Base-by-base conservation (phyloP, 768 basidiomycete genomes). In the Porpolomopsis calyptriformis region DNA sequence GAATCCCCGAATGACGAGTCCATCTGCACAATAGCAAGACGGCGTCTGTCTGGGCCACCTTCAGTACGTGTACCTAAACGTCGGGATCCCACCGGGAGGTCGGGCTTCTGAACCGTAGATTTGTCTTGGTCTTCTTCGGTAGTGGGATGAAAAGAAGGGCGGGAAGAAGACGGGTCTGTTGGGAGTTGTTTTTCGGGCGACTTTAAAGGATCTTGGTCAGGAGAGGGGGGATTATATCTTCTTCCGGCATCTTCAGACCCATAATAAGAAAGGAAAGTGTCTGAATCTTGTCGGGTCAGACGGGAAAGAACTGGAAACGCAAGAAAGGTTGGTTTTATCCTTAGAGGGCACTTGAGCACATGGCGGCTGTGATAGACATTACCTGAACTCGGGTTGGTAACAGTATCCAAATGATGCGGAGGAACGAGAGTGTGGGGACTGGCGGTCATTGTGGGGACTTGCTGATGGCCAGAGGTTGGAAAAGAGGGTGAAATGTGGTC, bases 21-120 rank as follows among this genome's bases (percentile, higher is more conserved):
- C 70, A 78, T 68, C 61, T 82, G 70, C 31, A 85, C 74, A 50
- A 85, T 77, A 36, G 80, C 80, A 41, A 83, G 64, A 48, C 80
- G 69, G 41, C 83, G 70, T 55, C 81, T 74, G 63, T 83, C 82
- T 43, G 72, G 64, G 53, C 74, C 72, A 49, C 77, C 78, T 56
- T 76, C 71, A 1, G 81, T 75, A 16, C 74, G 77, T 14, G 68
- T 61, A 53, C 71, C 76, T 23, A 73, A 65, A 49, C 79, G 69
- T 14, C 66, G 66, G 48, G 65, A 63, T 49, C 63, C 63, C 16
- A 53, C 54, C 23, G 63, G 61, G 55, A 50, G 60, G 55, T 34
- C 40, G 8, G 7, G 25, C 33, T 26, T 48, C 18, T 18, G 14
- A 18, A 1, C 6, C 20, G 29, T 35, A 4, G 19, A 19, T 18